Evolutionary conservation across 2,329 filamentous ascomycete genomes (phyloP).

Genomic region (Plectosphaerella plurivora): DNA sequence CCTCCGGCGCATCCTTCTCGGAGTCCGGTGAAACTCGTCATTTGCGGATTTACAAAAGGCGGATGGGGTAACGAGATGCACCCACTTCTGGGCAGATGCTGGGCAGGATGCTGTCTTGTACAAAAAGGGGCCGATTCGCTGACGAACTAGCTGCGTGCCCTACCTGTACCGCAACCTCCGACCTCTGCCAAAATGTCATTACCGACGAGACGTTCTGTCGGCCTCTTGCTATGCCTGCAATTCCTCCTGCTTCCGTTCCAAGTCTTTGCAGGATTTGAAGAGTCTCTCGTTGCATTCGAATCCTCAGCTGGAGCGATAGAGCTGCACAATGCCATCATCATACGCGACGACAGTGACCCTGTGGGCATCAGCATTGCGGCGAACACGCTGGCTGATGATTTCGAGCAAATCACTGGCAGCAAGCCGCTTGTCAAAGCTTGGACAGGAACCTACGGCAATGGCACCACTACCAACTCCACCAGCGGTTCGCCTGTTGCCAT

Average conservation of each 20-base stretch:
- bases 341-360: conserved; percentile 2
- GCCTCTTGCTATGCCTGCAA: not conserved
- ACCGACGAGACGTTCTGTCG: not conserved
- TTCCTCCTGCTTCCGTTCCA: not conserved
- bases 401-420: conserved; percentile 5
- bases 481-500: not conserved
- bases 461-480: not conserved
- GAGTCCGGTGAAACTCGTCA: too few relatives aligned
- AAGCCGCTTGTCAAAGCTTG: conserved; percentile 3
- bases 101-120: too few relatives aligned
- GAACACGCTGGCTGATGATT: conserved; percentile 2
- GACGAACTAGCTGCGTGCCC: too few relatives aligned
- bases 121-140: too few relatives aligned
- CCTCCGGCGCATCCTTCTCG: too few relatives aligned
- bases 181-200: not conserved
- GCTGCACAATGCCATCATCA: not conserved
- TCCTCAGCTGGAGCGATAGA: conserved; percentile 1
- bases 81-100: too few relatives aligned
- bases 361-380: conserved; percentile 6
- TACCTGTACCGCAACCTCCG: not conserved
- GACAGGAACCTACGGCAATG: not conserved
- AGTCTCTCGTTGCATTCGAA: conserved; percentile 1
- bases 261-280: not conserved
- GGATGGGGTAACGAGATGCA: too few relatives aligned
- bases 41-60: too few relatives aligned